Evolutionary conservation across 495 filamentous ascomycete genomes (phyloP).

Genomic region (Penicillium bialowiezense): DNA sequence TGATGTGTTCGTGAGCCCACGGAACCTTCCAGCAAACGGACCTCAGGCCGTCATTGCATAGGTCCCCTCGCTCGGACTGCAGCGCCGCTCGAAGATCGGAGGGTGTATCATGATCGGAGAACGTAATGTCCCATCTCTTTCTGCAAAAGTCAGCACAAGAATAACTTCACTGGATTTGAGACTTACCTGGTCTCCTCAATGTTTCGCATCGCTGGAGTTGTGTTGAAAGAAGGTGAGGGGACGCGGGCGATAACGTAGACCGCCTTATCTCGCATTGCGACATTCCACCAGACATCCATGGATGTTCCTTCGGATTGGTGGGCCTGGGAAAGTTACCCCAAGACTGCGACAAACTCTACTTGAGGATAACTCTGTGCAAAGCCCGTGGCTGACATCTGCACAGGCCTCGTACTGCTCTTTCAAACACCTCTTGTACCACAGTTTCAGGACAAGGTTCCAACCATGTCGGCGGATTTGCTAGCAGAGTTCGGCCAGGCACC

Average conservation of each 20-base stretch:
- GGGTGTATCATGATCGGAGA: conserved; percentile 57
- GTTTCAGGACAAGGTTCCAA: conserved; percentile 7
- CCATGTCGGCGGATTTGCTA: conserved; percentile 74
- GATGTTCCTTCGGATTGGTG: background rate
- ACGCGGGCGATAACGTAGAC: conserved; percentile 20
- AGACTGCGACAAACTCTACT: background rate
- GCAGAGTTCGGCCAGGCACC: conserved; percentile 59
- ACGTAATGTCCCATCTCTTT: conserved; percentile 65
- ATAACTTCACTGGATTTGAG: background rate
- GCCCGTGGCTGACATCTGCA: background rate
- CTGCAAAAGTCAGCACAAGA: conserved; percentile 23
- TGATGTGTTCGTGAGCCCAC: background rate
- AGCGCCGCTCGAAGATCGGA: conserved; percentile 65
- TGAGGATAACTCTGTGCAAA: too few relatives aligned
- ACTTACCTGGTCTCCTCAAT: conserved; percentile 60
- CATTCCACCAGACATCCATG: background rate
- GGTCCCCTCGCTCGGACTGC: conserved; percentile 52
- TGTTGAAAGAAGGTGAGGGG: conserved; percentile 11
- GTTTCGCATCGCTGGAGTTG: conserved; percentile 52
- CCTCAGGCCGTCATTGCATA: conserved; percentile 70
- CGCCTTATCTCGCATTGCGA: conserved; percentile 19
- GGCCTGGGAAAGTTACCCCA: background rate
- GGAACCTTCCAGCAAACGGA: conserved; percentile 92
- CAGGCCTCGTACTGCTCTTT: background rate
- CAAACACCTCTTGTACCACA: background rate